Conservation (phyloP, 257 asterid species). For the Rehmannia glutinosa region DNA sequence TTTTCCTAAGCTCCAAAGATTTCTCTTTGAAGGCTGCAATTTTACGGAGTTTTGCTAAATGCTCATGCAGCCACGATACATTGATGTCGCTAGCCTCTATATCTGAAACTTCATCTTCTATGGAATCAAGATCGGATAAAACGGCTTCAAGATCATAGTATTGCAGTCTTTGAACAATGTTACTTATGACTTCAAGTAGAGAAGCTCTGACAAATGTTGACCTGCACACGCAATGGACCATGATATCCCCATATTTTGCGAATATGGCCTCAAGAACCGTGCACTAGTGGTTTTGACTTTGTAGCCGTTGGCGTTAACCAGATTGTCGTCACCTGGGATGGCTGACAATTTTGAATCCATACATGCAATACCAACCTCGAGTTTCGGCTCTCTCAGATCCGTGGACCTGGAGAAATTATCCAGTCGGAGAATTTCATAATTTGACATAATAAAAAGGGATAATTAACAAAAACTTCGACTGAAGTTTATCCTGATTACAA, state of each 20-base stretch:
- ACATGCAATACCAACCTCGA: background rate
- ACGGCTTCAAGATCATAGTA: constrained; percentile 9
- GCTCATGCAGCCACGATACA: constrained; percentile 33
- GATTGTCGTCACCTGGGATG: background rate
- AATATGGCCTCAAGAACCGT: constrained; percentile 29
- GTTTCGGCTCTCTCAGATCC: constrained; percentile 1
- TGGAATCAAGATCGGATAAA: constrained; percentile 22
- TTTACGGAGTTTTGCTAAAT: constrained; percentile 14
- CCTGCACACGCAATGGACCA: constrained; percentile 28
- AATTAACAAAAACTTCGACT: no score
- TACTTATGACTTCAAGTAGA: constrained; percentile 31
- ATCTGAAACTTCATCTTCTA: constrained; percentile 27
- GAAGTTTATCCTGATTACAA: no score
- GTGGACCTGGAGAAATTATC: constrained; percentile 4
- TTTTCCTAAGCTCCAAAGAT: constrained; percentile 8
- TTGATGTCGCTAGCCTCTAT: constrained; percentile 19
- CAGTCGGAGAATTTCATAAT: background rate
- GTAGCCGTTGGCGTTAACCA: constrained; percentile 31
- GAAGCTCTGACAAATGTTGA: constrained; percentile 29
- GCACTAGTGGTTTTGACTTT: constrained; percentile 23
- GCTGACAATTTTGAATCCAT: background rate
- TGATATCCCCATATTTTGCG: constrained; percentile 36
- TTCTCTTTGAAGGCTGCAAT: constrained; percentile 8
- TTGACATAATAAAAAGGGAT: background rate
- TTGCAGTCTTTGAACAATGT: constrained; percentile 24